Base-by-base conservation (phyloP, 352 stramenopile species). In the Globisporangium carolinianum region DNA sequence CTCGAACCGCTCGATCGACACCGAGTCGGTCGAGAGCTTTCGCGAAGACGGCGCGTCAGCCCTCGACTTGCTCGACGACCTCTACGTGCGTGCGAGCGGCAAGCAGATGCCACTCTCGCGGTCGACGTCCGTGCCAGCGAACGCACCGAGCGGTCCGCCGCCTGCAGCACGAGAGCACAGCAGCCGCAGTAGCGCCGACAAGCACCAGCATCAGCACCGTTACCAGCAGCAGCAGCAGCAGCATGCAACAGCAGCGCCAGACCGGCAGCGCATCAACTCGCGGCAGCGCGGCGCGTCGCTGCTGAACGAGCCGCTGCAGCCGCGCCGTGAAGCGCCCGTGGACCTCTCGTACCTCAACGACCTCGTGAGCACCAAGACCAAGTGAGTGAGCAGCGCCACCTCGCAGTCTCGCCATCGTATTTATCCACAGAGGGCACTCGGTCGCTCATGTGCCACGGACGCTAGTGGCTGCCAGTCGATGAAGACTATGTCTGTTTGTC, bases 261-360 rank as follows among this genome's bases (percentile, higher is more conserved):
- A 47, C 50, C 36, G 49, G 39, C 49, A 67, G 58, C 42, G 60
- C 24, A 50, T 61, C 47, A 45, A 65, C 63, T 15, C 64, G 42
- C 11, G 43, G n/a, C 17, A 51, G 3, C 51, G 57, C 0, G 58
- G 58, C 6, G 37, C 51, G 45, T 63, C 58, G 42, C 15, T 58
- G 35, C 38, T 54, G 7, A 24, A 10, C 2, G 43, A 58, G 12
- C 62, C 65, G 43, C 48, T 61, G 4, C 59, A 69, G 17, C 53
- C 63, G 37, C 59, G 49, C 39, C 71, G 69, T 9, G 39, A 62
- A 12, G 66, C 69, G 46, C 67, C 63, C 3, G 68, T 83, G 38
- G 73, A 83, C 37, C 50, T 83, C 45, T 83, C 73, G 61, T 83
- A 83, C 65, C 62, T 83, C 18, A 65, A 62, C 38, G 63, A 68